These are phyloP conservation scores for Macrolepiota albuminosa DNA, from an alignment of 768 basidiomycete species.

Conservation along the genomic window DNA sequence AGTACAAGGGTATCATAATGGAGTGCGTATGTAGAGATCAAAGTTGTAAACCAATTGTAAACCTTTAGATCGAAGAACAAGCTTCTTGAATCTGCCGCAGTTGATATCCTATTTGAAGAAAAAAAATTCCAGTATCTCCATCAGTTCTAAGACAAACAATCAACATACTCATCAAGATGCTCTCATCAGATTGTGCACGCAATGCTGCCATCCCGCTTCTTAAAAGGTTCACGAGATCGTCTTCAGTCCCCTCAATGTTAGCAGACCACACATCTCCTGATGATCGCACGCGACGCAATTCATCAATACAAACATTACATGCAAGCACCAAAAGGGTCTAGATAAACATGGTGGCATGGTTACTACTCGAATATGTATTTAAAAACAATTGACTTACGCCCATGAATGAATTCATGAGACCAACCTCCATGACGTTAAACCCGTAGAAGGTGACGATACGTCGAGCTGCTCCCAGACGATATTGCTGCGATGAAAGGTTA, in stretches of 20 bases:
- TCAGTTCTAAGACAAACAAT: not conserved
- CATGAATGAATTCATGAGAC: conserved; percentile 44
- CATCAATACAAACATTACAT: conserved; percentile 42
- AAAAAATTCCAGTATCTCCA: not conserved
- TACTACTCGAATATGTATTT: not conserved
- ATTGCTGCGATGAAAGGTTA: conserved; percentile 36
- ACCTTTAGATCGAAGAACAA: conserved; percentile 30
- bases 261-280: conserved; percentile 26
- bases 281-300: conserved; percentile 38
- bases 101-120: conserved; percentile 32
- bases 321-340: conserved; percentile 45
- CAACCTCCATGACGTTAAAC: conserved; percentile 33
- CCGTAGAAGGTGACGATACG: conserved; percentile 37
- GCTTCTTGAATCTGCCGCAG: conserved; percentile 43
- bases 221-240: conserved; percentile 36
- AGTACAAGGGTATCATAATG: conserved; percentile 10
- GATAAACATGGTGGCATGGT: conserved; percentile 1
- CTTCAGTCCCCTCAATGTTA: conserved; percentile 26
- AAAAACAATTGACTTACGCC: conserved; percentile 35
- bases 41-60: not conserved
- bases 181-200: conserved; percentile 40
- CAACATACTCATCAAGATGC: conserved; percentile 41
- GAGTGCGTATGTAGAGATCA: conserved; percentile 6
- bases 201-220: conserved; percentile 36
- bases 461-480: conserved; percentile 38